Evolutionary conservation across 805 yeast species (phyloP).

Genomic region (Wickerhamomyces bovis): DNA sequence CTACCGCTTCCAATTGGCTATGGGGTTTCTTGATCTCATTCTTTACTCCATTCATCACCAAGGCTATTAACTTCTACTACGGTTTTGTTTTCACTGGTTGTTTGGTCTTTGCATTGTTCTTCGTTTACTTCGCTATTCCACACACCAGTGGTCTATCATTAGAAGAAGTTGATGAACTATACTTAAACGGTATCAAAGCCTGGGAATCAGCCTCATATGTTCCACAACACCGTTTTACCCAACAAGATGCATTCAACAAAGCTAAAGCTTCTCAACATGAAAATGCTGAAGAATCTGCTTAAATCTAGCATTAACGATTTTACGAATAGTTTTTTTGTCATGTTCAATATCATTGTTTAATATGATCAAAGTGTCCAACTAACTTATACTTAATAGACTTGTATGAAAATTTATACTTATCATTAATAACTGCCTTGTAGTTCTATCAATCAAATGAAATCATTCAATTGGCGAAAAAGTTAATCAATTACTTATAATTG

Average conservation of each 20-base stretch:
- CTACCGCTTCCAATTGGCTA: conserved; percentile 57
- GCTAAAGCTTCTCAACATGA: conserved; percentile 16
- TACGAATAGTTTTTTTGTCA: not conserved
- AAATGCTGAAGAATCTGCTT: conserved; percentile 4
- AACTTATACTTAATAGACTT: not conserved
- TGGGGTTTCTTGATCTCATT: conserved; percentile 64
- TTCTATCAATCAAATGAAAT: no score
- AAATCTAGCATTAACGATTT: not conserved
- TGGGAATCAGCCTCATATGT: conserved; percentile 47
- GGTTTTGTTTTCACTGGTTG: conserved; percentile 65
- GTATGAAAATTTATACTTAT: not conserved
- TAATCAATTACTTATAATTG: not conserved
- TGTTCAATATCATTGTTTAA: not conserved
- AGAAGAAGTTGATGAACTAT: conserved; percentile 75
- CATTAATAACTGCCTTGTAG: not conserved
- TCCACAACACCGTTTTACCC: conserved; percentile 34
- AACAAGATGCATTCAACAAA: conserved; percentile 20
- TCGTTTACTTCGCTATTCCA: conserved; percentile 65
- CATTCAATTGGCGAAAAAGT: no score
- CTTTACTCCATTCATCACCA: conserved; percentile 68
- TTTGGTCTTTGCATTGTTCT: conserved; percentile 51
- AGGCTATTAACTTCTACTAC: conserved; percentile 60
- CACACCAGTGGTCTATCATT: conserved; percentile 79
- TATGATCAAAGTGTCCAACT: not conserved
- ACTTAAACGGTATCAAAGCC: conserved; percentile 35